Evolutionary conservation across 441 rosid species (phyloP), one percentile per base, ranked within the genome.

Genomic region (Viola pubescens): DNA sequence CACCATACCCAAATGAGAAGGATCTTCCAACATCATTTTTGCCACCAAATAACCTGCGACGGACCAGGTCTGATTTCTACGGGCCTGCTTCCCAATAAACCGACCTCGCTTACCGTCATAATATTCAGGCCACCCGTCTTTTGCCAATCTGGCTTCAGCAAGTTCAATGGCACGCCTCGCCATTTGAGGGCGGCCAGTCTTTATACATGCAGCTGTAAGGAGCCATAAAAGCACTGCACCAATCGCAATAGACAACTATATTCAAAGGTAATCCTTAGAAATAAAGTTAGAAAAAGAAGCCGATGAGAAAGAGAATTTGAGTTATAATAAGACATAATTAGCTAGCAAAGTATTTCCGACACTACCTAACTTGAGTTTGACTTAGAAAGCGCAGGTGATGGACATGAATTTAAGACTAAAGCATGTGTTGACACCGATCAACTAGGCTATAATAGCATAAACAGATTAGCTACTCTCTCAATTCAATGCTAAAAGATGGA

Each of bases 21-120:
- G 98, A 60, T 92, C 97, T 73, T 92, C 96, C 48, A 92, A 53
- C 95, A 92, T 73, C 98, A 87, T 84, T 81, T 82, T 92, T 4
- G 97, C 88, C 59, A 92, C 97, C 78, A 89, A 69, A 75, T 87
- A 86, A 37, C 98, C 94, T 0, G 96, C 97, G 38, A 84, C 63
- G n/a, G 97, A 89, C 98, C 98, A 89, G 1, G 97, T 92, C 54
- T 87, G 97, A 70, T 47, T 59, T 64, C 79, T 92, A 0, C 96
- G 85, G 0, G 97, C 77, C 61, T 91, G 97, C 73, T 92, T 92
- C 56, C 97, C 97, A 0, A 89, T 61, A 62, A 66, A 89, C 68
- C 89, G 78, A 12, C 96, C 98, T 0, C 75, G 72, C 83, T 82
- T 92, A 8, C 98, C 98, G 0, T 92, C 98, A 13, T 92, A 89